Conservation (phyloP, 1,284 basidiomycete genomes). For the Psilocybe mexicana region DNA sequence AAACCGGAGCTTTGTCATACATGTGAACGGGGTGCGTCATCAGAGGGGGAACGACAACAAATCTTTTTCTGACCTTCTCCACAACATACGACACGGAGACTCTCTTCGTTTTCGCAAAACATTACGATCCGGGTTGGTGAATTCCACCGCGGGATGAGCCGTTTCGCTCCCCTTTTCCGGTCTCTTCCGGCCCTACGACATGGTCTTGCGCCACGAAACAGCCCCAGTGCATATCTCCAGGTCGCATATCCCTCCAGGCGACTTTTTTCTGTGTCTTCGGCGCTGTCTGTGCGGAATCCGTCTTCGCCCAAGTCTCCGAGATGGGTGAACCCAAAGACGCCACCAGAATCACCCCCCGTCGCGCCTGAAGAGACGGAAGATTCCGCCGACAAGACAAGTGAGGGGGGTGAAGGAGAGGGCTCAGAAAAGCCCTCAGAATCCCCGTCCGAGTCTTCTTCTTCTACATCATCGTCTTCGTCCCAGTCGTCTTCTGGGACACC, state of each 20-base stretch:
- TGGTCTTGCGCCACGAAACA: conserved; percentile 1
- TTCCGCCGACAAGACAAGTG: conserved; percentile 20
- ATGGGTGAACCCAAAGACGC: conserved; percentile 37
- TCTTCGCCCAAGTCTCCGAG: conserved; percentile 28
- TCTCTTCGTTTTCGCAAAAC: neutral
- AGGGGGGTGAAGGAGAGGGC: conserved; percentile 17
- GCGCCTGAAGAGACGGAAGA: conserved; percentile 23
- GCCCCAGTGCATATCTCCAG: neutral
- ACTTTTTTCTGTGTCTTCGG: conserved; percentile 16
- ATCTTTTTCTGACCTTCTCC: conserved; percentile 3
- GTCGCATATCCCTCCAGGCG: neutral
- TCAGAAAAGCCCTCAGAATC: conserved; percentile 21
- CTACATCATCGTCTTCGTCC: conserved; percentile 21
- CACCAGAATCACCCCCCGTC: conserved; percentile 12
- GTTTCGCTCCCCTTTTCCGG: conserved; percentile 15
- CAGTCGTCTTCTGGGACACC: conserved; percentile 19
- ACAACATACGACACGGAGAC: neutral
- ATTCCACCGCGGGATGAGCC: conserved; percentile 14
- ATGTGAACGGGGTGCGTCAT: conserved; percentile 3
- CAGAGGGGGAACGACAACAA: neutral
- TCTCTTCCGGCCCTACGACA: conserved; percentile 12
- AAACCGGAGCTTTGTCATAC: conserved; percentile 6
- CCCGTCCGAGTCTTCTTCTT: conserved; percentile 22
- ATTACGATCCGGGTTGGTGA: conserved; percentile 4
- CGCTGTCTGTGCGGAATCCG: conserved; percentile 14